These are phyloP conservation scores for Penicillium sp. DNA, from an alignment of 2,329 filamentous ascomycete genomes.

Conservation along the genomic window DNA sequence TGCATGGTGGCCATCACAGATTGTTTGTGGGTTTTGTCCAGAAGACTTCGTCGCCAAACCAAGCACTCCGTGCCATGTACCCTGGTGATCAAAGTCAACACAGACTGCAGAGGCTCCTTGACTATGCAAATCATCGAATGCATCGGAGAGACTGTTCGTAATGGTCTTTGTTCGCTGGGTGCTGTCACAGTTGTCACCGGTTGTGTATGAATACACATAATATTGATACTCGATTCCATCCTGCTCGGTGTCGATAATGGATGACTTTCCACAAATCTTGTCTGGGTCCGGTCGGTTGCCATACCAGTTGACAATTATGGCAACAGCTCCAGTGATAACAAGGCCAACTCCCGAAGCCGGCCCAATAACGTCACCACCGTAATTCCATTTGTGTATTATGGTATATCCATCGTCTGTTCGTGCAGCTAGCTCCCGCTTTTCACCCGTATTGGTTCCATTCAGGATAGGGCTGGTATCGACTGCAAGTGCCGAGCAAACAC, in stretches of 20 bases:
- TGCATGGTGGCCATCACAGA: neutral
- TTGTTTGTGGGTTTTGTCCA: neutral
- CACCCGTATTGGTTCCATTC: neutral
- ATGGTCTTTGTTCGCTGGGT: conserved; percentile 6
- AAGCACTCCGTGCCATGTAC: conserved; percentile 9
- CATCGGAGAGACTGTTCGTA: neutral
- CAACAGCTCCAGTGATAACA: neutral
- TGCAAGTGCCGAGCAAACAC: conserved; percentile 1
- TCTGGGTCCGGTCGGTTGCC: neutral
- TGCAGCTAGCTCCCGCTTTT: neutral
- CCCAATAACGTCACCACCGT: neutral
- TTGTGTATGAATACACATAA: conserved; percentile 9
- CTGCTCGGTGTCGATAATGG: neutral
- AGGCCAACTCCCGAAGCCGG: neutral
- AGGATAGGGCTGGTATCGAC: neutral
- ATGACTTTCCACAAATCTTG: conserved; percentile 6
- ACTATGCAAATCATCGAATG: neutral
- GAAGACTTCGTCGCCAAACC: neutral
- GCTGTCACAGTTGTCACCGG: conserved; percentile 4
- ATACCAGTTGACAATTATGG: neutral
- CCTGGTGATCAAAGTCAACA: conserved; percentile 5
- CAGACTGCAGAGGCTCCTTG: neutral
- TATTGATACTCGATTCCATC: conserved; percentile 5
- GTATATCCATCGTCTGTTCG: neutral
- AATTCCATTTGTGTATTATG: neutral